phyloP scores from a whole-genome alignment of 2,329 filamentous ascomycete species.

The Harringtonia lauricola region DNA sequence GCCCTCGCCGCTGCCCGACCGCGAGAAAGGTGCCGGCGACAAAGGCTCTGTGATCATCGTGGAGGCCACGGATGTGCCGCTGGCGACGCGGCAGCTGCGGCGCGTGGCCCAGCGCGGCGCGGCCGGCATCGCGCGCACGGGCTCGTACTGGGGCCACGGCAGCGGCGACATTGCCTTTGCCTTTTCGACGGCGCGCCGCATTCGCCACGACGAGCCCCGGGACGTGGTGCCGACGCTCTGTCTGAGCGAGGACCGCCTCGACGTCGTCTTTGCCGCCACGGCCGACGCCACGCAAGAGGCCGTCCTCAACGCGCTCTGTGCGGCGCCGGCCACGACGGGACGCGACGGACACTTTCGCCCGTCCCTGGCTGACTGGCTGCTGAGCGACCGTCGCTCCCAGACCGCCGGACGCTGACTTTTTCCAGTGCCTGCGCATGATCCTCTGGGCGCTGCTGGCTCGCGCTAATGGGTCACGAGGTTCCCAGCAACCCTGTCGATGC shows the following conservation, averaged over 20 bases:
- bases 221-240: background rate
- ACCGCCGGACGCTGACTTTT: too few relatives aligned
- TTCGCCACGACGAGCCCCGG: slow-evolving; percentile 43
- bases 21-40: slow-evolving; percentile 29
- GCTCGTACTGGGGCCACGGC: slow-evolving; percentile 48
- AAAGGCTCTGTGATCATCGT: slow-evolving; percentile 53
- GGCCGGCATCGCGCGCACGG: slow-evolving; percentile 48
- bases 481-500: too few relatives aligned
- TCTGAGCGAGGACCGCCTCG: slow-evolving; percentile 25
- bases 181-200: slow-evolving; percentile 48
- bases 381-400: background rate
- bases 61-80: slow-evolving; percentile 35
- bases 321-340: slow-evolving; percentile 48
- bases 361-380: background rate
- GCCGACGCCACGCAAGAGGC: slow-evolving; percentile 55
- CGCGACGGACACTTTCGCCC: slow-evolving; percentile 8
- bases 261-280: slow-evolving; percentile 48
- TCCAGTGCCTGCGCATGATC: background rate
- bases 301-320: slow-evolving; percentile 53
- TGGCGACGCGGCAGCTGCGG: slow-evolving; percentile 25
- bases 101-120: slow-evolving; percentile 29
- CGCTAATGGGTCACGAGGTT: too few relatives aligned
- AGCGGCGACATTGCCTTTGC: slow-evolving; percentile 59
- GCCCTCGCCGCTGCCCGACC: slow-evolving; percentile 22
- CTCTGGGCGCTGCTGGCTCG: too few relatives aligned